phyloP scores from a whole-genome alignment of 371 early-diverging fungal genomes.

The Coemansia sp. region DNA sequence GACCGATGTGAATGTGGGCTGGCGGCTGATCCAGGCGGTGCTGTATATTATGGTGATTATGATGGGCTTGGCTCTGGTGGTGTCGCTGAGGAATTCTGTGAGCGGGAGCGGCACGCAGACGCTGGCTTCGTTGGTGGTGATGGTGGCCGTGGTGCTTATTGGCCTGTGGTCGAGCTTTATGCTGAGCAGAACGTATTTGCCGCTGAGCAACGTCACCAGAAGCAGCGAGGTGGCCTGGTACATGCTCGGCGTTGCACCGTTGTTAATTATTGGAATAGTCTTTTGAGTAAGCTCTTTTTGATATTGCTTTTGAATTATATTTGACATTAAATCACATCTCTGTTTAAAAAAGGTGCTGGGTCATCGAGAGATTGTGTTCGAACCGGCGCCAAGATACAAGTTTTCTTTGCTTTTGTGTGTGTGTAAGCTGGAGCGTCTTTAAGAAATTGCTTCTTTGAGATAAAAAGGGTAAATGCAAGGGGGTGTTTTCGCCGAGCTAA shows the following conservation, averaged over 20 bases:
- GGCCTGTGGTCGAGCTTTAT: conserved; percentile 31
- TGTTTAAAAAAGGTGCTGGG: too few species aligned
- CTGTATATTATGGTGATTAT: conserved; percentile 10
- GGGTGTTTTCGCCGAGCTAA: too few species aligned
- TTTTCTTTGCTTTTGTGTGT: too few species aligned
- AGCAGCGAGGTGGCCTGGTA: conserved; percentile 29
- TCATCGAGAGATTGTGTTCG: too few species aligned
- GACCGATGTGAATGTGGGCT: neutral
- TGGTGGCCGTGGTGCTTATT: conserved; percentile 8
- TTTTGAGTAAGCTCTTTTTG: neutral
- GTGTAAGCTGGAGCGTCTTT: too few species aligned
- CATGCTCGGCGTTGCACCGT: conserved; percentile 13
- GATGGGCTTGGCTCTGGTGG: neutral
- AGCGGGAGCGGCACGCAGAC: neutral
- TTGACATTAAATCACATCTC: too few species aligned
- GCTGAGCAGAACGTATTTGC: conserved; percentile 25
- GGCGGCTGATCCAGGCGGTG: conserved; percentile 11
- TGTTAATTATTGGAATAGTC: conserved; percentile 9
- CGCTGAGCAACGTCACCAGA: conserved; percentile 3
- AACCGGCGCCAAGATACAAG: too few species aligned
- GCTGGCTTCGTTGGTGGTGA: neutral
- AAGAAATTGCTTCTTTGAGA: too few species aligned
- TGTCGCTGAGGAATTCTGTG: neutral
- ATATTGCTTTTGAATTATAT: too few species aligned
- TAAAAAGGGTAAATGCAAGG: too few species aligned